Conservation (phyloP, 2,329 filamentous ascomycete genomes). For the Colletotrichum sp. region DNA sequence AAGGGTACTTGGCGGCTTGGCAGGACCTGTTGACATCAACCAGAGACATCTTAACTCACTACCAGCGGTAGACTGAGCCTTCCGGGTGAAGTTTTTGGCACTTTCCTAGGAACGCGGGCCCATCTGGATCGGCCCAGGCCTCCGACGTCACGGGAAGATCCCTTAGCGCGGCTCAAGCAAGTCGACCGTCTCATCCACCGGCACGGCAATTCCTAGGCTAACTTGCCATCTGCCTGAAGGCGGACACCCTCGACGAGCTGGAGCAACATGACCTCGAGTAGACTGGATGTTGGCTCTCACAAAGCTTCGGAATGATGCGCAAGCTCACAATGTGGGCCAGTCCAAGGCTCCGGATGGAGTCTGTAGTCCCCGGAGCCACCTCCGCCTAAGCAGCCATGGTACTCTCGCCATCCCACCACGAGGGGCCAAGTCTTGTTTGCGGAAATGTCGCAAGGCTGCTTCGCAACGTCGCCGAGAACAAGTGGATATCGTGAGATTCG, state of each 20-base stretch:
- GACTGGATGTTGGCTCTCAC: neutral
- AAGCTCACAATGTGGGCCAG: neutral
- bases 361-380: neutral
- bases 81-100: too few species aligned
- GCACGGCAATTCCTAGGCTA: neutral
- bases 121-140: neutral
- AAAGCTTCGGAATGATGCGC: neutral
- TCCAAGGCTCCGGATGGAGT: neutral
- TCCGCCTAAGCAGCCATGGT: neutral
- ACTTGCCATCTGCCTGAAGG: neutral
- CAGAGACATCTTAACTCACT: neutral
- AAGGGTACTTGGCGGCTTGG: neutral
- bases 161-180: neutral
- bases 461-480: neutral
- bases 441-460: neutral
- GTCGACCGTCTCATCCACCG: neutral
- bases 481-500: neutral
- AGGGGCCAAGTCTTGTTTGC: neutral
- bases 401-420: neutral
- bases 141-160: neutral
- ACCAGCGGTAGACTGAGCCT: neutral
- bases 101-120: neutral
- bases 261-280: neutral
- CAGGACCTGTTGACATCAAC: neutral
- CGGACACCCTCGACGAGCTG: neutral